Percentiles rank a stretch among this genome's conserved stretches.
phyloP scores from a whole-genome alignment of 139 green algal genomes.

The Chlorella sp. region DNA sequence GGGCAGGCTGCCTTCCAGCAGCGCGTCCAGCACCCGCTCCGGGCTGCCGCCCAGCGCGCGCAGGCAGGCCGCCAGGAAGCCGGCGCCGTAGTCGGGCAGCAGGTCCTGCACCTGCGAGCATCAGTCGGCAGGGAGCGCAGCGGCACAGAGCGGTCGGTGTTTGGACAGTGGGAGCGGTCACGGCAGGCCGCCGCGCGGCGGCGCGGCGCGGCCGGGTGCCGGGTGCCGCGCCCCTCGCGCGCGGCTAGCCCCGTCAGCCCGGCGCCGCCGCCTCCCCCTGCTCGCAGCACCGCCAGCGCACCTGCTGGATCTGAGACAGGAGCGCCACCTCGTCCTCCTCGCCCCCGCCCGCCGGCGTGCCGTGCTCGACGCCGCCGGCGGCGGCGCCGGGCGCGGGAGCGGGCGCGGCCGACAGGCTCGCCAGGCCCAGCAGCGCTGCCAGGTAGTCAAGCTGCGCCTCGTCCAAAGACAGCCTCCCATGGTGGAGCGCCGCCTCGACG shows the following conservation, averaged over 20 bases:
- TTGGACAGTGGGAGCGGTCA: no score
- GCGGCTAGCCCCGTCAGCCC: no score
- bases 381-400: neutral
- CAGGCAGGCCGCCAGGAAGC: conserved; percentile 70
- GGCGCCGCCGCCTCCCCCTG: no score
- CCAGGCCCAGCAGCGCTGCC: conserved; percentile 58
- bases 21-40: conserved; percentile 66
- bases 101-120: conserved; percentile 72
- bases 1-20: conserved; percentile 73
- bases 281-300: neutral
- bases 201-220: no score
- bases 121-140: no score
- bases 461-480: conserved; percentile 63
- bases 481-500: conserved; percentile 19
- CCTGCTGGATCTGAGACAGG: conserved; percentile 14
- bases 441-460: conserved; percentile 79
- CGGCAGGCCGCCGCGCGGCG: no score
- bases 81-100: conserved; percentile 76
- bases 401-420: conserved; percentile 14
- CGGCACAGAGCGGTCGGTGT: no score
- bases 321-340: neutral
- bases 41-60: conserved; percentile 42
- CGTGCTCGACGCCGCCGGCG: neutral
- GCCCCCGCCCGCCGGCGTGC: neutral
- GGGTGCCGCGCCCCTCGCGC: no score